Base-by-base conservation (phyloP, 2,329 filamentous ascomycete genomes). In the Apiospora kogelbergensis region DNA sequence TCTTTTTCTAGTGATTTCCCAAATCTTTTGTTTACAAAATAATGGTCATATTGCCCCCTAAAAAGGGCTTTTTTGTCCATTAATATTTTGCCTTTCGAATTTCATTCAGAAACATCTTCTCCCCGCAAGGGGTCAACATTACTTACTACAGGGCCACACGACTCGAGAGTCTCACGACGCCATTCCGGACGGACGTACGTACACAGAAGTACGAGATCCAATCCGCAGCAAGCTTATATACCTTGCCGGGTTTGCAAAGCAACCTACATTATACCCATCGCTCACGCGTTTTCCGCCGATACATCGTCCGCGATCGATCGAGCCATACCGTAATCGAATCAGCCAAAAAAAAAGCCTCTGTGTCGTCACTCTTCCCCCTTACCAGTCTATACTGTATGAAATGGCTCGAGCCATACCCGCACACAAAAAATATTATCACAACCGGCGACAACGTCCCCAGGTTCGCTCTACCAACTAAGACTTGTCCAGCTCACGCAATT, bases 401-500 rank as follows among this genome's bases (percentile, higher is more conserved):
- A 37, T 60, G 53, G 53, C 53, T n/a, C 53, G 20, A 37, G 30
- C 53, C 53, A 37, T 41, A 41, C 45, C 22, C 13, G 40, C 44
- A 30, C 63, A 46, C 13, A 33, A 33, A 3, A 33, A 33, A 33
- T 7, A 33, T 15, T 13, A 6, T 46, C 13, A 17, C 37, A 45
- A 65, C 24, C 41, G 45, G 41, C 33, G 22, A 40, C 22, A 30
- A 22, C 24, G 9, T 65, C 9, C 9, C 9, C 15, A 37, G 17
- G 9, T 60, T 60, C 53, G 53, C 53, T 30, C 44, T 66, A 53
- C 2, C 30, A 37, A n/a, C 10, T 9, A 66, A 66, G 65, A 66
- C 42, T 66, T 66, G 65, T 66, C 65, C 65, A 33, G 65, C 65
- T 66, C 65, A 66, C 65, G 65, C 65, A 53, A 37, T 41, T 65